Evolutionary conservation across 352 stramenopile species (phyloP), one percentile per base, ranked within the genome.

Genomic region (Globisporangium irregulare): DNA sequence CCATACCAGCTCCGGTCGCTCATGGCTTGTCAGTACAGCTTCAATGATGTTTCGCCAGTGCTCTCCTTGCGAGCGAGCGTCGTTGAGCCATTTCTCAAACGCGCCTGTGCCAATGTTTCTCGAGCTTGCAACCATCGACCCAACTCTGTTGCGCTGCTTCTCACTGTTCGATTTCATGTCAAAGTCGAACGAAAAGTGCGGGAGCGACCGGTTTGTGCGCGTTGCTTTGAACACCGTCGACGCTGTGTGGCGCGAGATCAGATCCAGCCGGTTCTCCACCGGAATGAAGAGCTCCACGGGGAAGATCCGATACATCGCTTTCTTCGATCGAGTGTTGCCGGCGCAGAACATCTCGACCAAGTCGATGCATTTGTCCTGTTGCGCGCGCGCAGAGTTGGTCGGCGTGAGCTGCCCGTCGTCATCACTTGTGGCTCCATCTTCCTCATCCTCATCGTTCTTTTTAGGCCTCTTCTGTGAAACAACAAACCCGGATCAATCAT

Each of bases 261-360:
- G 64, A 15, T 92, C 84, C 4, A 61, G 68, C 4, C 78, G 75
- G 32, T 72, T 85, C 60, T 90, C 83, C 2, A 64, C 74, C 15
- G 87, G 82, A 7, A 93, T 84, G 66, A 95, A 95, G 9, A 94
- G 68, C 41, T 94, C 87, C 1, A 94, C 87, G 0, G 87, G 87
- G 46, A 95, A 81, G 29, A 95, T 89, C 18, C 87, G 80, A 62
- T 86, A 88, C 74, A 95, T 90, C 0, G 76, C 74, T 62, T 86
- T 91, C 64, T 92, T 93, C 0, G 87, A 92, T 1, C 84, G 78
- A 15, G 76, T 87, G 59, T 95, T 95, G 15, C 86, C 86, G 10
- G 84, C 84, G 50, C 86, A 94, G 59, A 94, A 95, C 68, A 94
- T 81, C 51, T 94, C 86, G 36, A 95, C 83, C 2, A 95, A 69